phyloP scores from a whole-genome alignment of 2,329 filamentous ascomycete genomes.

The Geoglossum cookeanum region DNA sequence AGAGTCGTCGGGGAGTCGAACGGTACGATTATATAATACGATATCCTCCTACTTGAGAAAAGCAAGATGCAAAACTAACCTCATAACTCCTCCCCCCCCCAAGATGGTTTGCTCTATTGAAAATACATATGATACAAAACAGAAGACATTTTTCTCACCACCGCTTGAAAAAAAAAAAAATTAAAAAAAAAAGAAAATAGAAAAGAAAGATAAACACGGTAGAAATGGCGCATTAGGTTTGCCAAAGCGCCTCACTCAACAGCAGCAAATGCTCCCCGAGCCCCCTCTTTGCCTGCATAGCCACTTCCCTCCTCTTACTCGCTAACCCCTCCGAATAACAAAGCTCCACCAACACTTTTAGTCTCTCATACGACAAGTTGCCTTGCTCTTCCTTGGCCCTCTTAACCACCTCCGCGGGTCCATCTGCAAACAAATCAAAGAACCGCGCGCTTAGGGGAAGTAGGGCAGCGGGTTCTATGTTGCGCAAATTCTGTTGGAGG shows the following conservation, averaged over 20 bases:
- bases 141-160: too few relatives aligned
- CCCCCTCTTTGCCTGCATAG: constrained; percentile 44
- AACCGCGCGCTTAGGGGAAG: constrained; percentile 46
- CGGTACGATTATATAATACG: too few relatives aligned
- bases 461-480: constrained; percentile 55
- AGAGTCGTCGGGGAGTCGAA: too few relatives aligned
- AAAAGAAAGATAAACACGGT: too few relatives aligned
- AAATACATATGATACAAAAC: too few relatives aligned
- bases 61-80: too few relatives aligned
- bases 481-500: constrained; percentile 90
- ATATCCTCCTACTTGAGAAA: too few relatives aligned
- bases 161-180: background rate
- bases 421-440: constrained; percentile 47
- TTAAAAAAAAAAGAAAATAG: too few relatives aligned
- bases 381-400: constrained; percentile 34
- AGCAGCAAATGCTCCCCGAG: constrained; percentile 52
- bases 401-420: constrained; percentile 43
- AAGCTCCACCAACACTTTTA: constrained; percentile 45
- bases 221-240: background rate
- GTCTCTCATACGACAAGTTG: constrained; percentile 43
- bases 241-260: constrained; percentile 56
- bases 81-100: too few relatives aligned
- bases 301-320: constrained; percentile 48
- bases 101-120: too few relatives aligned
- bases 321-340: constrained; percentile 48